Evolutionary conservation across 805 yeast genomes (phyloP).

Genomic region (Candida yuanshanica): DNA sequence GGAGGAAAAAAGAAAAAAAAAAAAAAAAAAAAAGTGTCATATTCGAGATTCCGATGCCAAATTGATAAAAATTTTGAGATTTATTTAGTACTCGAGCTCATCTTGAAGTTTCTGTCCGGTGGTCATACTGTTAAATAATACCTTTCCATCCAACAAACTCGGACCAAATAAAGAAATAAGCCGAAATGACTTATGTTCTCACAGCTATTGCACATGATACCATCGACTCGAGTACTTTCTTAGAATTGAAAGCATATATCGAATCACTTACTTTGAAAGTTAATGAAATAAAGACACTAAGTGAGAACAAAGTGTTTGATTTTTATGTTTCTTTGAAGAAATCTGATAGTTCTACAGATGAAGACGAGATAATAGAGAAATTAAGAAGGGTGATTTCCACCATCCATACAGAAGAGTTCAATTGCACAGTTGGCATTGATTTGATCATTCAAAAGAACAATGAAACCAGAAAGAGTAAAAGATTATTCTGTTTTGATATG

Average conservation of each 20-base stretch:
- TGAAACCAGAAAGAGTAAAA: slow-evolving; percentile 30
- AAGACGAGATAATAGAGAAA: slow-evolving; percentile 2
- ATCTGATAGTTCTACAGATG: slow-evolving; percentile 15
- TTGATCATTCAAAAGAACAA: slow-evolving; percentile 35
- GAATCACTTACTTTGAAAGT: slow-evolving; percentile 27
- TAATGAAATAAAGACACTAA: slow-evolving; percentile 23
- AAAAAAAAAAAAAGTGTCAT: too few species aligned
- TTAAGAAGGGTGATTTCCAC: slow-evolving; percentile 1
- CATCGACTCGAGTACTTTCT: slow-evolving; percentile 16
- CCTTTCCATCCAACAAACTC: too few species aligned
- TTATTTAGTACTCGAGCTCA: too few species aligned
- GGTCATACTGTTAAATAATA: too few species aligned
- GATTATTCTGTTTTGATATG: slow-evolving; percentile 90
- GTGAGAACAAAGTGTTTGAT: slow-evolving; percentile 35
- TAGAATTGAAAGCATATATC: slow-evolving; percentile 22
- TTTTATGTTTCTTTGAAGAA: slow-evolving; percentile 18
- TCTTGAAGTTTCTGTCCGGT: too few species aligned
- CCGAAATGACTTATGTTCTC: slow-evolving; percentile 15
- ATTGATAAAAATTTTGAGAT: too few species aligned
- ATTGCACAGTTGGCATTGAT: slow-evolving; percentile 27
- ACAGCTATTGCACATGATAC: slow-evolving; percentile 25
- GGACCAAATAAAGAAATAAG: too few species aligned
- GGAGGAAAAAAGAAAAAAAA: too few species aligned
- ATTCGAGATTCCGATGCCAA: too few species aligned
- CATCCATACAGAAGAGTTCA: not conserved